Percentiles rank a stretch among this genome's conserved stretches.
Evolutionary conservation across 2,329 filamentous ascomycete genomes (phyloP).

Genomic region (Tolypocladium ophioglossoides): DNA sequence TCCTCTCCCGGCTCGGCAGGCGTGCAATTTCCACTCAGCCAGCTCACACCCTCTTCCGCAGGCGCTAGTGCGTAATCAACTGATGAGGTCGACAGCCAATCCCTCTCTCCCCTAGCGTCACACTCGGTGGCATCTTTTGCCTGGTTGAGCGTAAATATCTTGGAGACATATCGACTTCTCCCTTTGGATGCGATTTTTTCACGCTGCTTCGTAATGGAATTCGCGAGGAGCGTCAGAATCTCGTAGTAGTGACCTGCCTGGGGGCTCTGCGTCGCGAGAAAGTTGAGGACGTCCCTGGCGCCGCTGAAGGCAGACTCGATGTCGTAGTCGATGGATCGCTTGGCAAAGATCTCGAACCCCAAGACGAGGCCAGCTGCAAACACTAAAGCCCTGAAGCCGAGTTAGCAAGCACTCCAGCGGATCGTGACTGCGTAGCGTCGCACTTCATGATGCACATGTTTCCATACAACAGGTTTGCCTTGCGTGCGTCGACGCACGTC

Average conservation of each 20-base stretch:
- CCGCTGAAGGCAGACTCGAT: conserved; percentile 38
- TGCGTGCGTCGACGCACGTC: conserved; percentile 37
- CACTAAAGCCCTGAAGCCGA: conserved; percentile 31
- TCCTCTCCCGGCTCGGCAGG: conserved; percentile 5
- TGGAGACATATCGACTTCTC: conserved; percentile 16
- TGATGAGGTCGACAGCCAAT: background rate
- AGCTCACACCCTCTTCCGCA: conserved; percentile 4
- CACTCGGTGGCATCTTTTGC: background rate
- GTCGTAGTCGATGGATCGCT: conserved; percentile 31
- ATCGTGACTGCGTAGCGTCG: conserved; percentile 6
- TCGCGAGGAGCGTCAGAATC: conserved; percentile 36
- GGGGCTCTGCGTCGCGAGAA: conserved; percentile 36
- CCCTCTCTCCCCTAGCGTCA: background rate
- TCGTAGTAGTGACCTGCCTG: conserved; percentile 48
- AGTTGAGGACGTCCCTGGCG: conserved; percentile 37
- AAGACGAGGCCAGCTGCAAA: conserved; percentile 48
- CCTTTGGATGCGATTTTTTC: conserved; percentile 10
- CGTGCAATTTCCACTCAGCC: conserved; percentile 2
- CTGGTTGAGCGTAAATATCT: conserved; percentile 12
- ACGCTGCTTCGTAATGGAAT: conserved; percentile 32
- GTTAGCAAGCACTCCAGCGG: background rate
- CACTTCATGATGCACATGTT: conserved; percentile 53
- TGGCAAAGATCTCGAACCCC: conserved; percentile 44
- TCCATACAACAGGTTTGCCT: conserved; percentile 31
- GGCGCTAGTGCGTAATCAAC: background rate